phyloP scores from a whole-genome alignment of 176 grass and related monocot genomes.

The Typha latifolia region DNA sequence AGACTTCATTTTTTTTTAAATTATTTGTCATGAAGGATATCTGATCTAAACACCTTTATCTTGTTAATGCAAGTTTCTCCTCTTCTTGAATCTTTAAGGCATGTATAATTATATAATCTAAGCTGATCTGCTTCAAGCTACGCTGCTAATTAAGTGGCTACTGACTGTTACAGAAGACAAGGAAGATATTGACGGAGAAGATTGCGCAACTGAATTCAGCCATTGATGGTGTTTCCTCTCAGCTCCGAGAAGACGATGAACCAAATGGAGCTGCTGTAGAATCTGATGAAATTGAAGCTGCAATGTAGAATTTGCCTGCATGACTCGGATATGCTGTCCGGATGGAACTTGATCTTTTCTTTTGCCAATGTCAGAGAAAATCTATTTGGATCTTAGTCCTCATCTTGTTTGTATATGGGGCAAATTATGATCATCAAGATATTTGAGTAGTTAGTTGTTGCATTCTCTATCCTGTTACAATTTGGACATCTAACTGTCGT shows the following conservation, averaged over 20 bases:
- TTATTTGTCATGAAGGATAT: no score
- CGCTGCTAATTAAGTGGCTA: neutral
- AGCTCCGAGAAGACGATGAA: neutral
- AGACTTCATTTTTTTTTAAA: no score
- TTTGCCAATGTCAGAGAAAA: neutral
- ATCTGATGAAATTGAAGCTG: conserved; percentile 10
- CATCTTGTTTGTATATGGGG: neutral
- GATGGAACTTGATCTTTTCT: neutral
- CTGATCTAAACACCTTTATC: no score
- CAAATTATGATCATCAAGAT: no score
- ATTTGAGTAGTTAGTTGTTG: no score
- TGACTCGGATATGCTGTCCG: neutral
- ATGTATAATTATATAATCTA: no score
- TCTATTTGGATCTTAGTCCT: neutral
- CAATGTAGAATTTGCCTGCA: neutral
- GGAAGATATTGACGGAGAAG: conserved; percentile 6
- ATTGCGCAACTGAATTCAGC: conserved; percentile 11
- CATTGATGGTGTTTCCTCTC: conserved; percentile 12
- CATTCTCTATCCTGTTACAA: no score
- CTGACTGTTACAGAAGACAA: neutral
- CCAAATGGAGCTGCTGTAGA: conserved; percentile 8
- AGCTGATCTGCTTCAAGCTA: no score
- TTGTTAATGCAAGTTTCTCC: no score
- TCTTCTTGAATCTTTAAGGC: no score
- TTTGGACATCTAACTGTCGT: no score